phyloP scores from a whole-genome alignment of 73 alveolate species.

The Paramecium biaurelia region DNA sequence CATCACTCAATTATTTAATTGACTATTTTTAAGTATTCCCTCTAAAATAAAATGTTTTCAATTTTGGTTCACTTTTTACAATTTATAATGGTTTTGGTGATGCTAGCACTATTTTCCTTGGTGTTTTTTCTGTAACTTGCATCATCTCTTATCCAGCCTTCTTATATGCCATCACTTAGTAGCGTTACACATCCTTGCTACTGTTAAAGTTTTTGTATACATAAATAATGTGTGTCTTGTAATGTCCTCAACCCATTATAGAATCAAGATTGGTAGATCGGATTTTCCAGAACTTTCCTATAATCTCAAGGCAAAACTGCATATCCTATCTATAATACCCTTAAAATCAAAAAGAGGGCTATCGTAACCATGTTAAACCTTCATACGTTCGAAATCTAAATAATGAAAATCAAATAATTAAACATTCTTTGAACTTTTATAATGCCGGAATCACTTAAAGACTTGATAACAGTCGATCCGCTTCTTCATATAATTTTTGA shows the following conservation, averaged over 20 bases:
- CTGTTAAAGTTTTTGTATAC: background rate
- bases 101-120: background rate
- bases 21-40: background rate
- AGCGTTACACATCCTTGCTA: background rate
- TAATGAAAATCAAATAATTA: background rate
- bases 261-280: background rate
- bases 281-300: background rate
- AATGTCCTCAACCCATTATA: constrained; percentile 25
- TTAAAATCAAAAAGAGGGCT: constrained; percentile 17
- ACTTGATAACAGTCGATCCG: background rate
- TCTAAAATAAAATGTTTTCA: constrained; percentile 7
- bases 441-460: background rate
- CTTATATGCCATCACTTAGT: background rate
- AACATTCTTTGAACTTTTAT: background rate
- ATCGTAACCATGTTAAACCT: background rate
- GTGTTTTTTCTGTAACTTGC: background rate
- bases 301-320: background rate
- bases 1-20: background rate
- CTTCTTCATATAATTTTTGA: background rate
- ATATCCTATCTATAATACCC: background rate
- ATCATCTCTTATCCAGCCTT: background rate
- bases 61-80: background rate
- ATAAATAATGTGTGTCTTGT: background rate
- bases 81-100: background rate
- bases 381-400: constrained; percentile 24